Percentiles rank a stretch among this genome's conserved stretches.
Evolutionary conservation across 192 early-diverging fungal genomes (phyloP).

Genomic region (Backusella mclennaniae): DNA sequence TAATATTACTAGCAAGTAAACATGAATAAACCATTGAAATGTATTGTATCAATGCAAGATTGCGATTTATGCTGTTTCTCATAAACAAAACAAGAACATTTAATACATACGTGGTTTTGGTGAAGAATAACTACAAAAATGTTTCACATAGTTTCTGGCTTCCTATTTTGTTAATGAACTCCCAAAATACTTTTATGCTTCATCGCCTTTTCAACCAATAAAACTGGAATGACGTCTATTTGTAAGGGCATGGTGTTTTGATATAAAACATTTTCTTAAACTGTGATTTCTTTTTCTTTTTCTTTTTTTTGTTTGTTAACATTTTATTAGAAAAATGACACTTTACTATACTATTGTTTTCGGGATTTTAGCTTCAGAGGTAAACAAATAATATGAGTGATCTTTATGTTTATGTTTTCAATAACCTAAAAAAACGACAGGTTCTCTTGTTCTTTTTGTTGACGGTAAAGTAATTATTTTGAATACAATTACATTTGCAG

Average conservation of each 20-base stretch:
- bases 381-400: constrained; percentile 11
- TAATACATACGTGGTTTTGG: too few relatives aligned
- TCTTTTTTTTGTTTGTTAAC: too few relatives aligned
- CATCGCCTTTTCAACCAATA: neutral
- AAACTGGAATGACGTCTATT: neutral
- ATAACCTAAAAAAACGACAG: neutral
- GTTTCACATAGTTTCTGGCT: too few relatives aligned
- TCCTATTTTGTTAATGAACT: too few relatives aligned
- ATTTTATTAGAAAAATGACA: constrained; percentile 28
- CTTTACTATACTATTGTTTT: constrained; percentile 49
- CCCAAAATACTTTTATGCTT: too few relatives aligned
- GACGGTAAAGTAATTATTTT: constrained; percentile 7
- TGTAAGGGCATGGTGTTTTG: neutral
- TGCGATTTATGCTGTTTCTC: too few relatives aligned
- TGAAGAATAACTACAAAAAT: too few relatives aligned
- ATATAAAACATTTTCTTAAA: neutral
- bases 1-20: too few relatives aligned
- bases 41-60: too few relatives aligned
- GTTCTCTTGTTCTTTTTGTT: constrained; percentile 17
- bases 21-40: too few relatives aligned
- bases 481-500: neutral
- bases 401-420: neutral
- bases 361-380: constrained; percentile 43
- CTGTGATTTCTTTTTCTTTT: neutral
- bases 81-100: too few relatives aligned